Conservation (phyloP, 1,139 yeast genomes). For the Suhomyces coccinellae region DNA sequence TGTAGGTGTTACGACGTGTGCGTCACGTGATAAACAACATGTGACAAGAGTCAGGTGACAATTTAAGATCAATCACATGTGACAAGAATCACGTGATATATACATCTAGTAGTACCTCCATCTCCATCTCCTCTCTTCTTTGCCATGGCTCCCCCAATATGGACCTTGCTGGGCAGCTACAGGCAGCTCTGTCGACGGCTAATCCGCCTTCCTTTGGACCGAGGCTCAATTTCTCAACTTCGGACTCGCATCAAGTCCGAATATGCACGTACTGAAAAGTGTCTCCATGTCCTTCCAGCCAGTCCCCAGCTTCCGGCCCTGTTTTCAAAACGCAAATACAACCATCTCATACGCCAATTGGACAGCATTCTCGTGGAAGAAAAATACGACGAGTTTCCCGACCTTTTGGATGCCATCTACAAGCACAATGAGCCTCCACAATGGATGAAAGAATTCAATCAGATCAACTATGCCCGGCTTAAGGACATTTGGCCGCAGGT, state of each 20-base stretch:
- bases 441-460: constrained; percentile 27
- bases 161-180: constrained; percentile 2
- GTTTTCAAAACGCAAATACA: neutral
- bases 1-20: too few relatives aligned
- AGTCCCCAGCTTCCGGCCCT: neutral
- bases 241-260: neutral
- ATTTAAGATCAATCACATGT: neutral
- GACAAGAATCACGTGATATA: neutral
- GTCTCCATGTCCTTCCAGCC: neutral
- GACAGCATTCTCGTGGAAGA: constrained; percentile 33
- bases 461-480: constrained; percentile 23
- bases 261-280: neutral
- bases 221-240: neutral
- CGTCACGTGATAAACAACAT: neutral
- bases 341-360: constrained; percentile 13
- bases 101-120: neutral
- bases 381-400: constrained; percentile 25
- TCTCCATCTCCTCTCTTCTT: neutral
- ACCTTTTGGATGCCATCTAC: constrained; percentile 32
- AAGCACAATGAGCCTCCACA: constrained; percentile 16
- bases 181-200: constrained; percentile 23
- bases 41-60: neutral
- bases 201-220: constrained; percentile 30
- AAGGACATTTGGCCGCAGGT: constrained; percentile 37
- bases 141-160: constrained; percentile 54